Conservation (phyloP, 345 rosid genomes). For the Citrus sinensis region DVS_A1.0 CM039162.1:13680501-13681000, state of each 20-base stretch:
- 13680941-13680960: conserved; percentile 33
- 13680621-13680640: neutral
- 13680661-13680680: neutral
- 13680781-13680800: neutral
- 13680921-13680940: conserved; percentile 38
- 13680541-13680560: neutral
- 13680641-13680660: neutral
- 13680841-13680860: neutral
- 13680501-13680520: neutral
- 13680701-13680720: neutral
- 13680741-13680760: neutral
- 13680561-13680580: neutral
- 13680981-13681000: neutral
- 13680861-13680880: conserved; percentile 9
- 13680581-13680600: neutral
- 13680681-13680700: neutral
- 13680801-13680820: neutral
- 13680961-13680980: conserved; percentile 30
- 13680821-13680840: neutral
- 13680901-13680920: conserved; percentile 49
- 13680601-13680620: neutral
- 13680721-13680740: neutral
- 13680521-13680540: neutral
- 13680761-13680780: neutral
- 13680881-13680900: conserved; percentile 83